Evolutionary conservation across 106 monocot genomes (phyloP), one percentile per base, ranked within the genome.

Genomic region (Allium cepa): DNA sequence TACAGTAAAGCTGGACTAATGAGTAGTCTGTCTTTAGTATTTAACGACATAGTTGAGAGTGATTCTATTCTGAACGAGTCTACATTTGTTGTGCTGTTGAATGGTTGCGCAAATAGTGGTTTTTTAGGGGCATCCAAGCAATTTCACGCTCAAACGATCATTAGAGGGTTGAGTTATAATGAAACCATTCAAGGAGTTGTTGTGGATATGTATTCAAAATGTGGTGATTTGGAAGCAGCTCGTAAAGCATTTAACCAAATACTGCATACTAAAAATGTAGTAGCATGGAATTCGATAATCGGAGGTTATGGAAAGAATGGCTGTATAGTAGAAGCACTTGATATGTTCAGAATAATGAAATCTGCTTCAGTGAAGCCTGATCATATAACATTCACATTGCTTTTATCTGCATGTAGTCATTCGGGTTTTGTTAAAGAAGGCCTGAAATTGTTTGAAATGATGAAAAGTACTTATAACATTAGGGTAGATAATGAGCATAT

Each of bases 331-430:
- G 80, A 75, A 49, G 74, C 75, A 53, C 53, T 85, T 48, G 36
- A 56, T 15, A 2, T 75, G 11, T 81, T 81, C 17, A 10, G 53
- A 28, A 47, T 49, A 3, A 85, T 85, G 85, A 63, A 64, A 50
- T 17, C 18, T 11, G 26, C 77, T 49, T 60, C 57, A 12, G 66
- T 72, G 62, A 9, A 11, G 7, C 84, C 79, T 1, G 75, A 84
- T 57, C 56, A 59, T 17, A 73, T 84, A 17, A 80, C 84, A 2
- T 80, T 79, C 46, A 80, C 66, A 5, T 64, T 76, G 49, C 69
- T 84, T 7, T 69, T 84, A 8, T 79, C 79, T 27, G 79, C 79
- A n/a, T 84, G 84, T 53, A 77, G 79, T 53, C 84, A 84, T 52
- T 69, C 84, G 13, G 84, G 84, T 0, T 15, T 80, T 11, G 64